Percentiles rank a stretch among this genome's conserved stretches.
Conservation (phyloP, 768 basidiomycete species). For the Omphalotus guepiniiformis region DNA sequence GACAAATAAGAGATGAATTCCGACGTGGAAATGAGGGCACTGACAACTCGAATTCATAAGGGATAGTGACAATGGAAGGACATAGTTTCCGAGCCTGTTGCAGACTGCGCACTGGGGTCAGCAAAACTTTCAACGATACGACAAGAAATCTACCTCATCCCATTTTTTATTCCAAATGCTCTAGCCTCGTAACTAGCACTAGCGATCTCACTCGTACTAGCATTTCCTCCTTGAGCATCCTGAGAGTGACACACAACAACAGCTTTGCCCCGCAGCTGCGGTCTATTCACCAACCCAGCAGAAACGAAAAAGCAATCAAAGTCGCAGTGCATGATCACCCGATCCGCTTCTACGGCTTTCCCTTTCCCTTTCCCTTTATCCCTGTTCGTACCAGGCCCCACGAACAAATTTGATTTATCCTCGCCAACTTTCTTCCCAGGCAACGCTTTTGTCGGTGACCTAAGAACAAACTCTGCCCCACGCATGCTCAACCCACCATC, state of each 20-base stretch:
- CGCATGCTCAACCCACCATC: constrained; percentile 42
- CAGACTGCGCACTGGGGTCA: constrained; percentile 39
- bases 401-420: neutral
- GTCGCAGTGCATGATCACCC: constrained; percentile 87
- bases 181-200: constrained; percentile 94
- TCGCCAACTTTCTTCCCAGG: constrained; percentile 35
- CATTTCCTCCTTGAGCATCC: constrained; percentile 60
- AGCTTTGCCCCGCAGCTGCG: constrained; percentile 81
- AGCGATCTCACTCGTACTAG: constrained; percentile 92
- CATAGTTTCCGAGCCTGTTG: constrained; percentile 79
- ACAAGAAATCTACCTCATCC: constrained; percentile 72
- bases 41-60: constrained; percentile 90
- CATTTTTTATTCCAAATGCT: constrained; percentile 82
- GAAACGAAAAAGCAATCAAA: constrained; percentile 98
- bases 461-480: constrained; percentile 44
- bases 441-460: constrained; percentile 37
- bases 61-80: constrained; percentile 68
- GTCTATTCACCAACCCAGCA: constrained; percentile 77
- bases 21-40: constrained; percentile 13
- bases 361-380: constrained; percentile 59
- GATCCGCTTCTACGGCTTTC: constrained; percentile 42
- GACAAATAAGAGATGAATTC: neutral
- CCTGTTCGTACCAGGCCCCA: too few relatives aligned
- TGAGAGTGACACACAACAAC: constrained; percentile 96
- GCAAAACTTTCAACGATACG: neutral